phyloP scores from a whole-genome alignment of 2,329 filamentous ascomycete species.

The Fusarium citri region DNA sequence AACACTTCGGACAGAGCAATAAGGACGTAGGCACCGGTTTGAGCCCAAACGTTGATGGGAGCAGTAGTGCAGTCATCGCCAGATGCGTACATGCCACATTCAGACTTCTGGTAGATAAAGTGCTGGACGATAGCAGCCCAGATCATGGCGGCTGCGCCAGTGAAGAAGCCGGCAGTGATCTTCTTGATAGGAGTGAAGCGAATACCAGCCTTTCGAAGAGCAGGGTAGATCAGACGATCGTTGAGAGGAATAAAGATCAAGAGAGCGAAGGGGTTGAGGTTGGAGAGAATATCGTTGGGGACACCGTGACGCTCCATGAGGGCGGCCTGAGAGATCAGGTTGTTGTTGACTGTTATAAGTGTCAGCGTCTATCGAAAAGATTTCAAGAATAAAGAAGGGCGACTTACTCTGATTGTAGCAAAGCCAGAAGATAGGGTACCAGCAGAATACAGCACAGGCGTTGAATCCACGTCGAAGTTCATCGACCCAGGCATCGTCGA shows the following conservation, averaged over 20 bases:
- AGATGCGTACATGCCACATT: conserved; percentile 63
- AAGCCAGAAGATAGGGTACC: conserved; percentile 72
- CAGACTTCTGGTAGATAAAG: conserved; percentile 72
- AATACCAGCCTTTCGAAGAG: conserved; percentile 71
- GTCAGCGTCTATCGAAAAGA: conserved; percentile 19
- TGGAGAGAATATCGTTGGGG: conserved; percentile 81
- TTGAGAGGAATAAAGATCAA: conserved; percentile 80
- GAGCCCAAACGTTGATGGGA: conserved; percentile 69
- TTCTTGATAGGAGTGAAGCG: conserved; percentile 80
- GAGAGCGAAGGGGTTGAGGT: conserved; percentile 78
- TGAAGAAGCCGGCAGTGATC: conserved; percentile 76
- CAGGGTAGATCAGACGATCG: conserved; percentile 75
- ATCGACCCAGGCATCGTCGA: conserved; percentile 83
- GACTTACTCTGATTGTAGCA: conserved; percentile 58
- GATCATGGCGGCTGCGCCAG: conserved; percentile 70
- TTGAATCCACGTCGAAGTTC: conserved; percentile 76
- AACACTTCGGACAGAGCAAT: conserved; percentile 63
- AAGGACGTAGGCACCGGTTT: conserved; percentile 62
- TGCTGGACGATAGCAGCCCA: conserved; percentile 65
- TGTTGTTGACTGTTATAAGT: conserved; percentile 62
- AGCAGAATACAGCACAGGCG: conserved; percentile 76
- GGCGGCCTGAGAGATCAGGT: conserved; percentile 71
- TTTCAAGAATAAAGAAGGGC: too few species aligned
- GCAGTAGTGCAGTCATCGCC: conserved; percentile 51
- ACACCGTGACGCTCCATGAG: conserved; percentile 75